Base-by-base conservation (phyloP, 495 filamentous ascomycete genomes). In the Penicillium simplicissimum region DNA sequence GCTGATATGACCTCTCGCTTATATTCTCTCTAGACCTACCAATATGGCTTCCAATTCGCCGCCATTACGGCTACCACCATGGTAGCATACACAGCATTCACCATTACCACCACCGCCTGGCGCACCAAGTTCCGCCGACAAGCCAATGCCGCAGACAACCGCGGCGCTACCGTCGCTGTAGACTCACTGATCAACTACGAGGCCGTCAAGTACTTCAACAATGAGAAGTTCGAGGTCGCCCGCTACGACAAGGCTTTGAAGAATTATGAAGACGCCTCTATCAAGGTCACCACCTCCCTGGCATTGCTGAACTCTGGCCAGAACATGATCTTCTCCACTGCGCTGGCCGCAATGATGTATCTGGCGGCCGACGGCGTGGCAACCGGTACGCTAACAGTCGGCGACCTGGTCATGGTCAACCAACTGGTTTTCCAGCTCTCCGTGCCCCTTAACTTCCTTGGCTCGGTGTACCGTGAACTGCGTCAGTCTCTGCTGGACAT, bases 151-250 rank as follows among this genome's bases (percentile, higher is more conserved):
- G 95, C 96, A 1, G 95, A 98, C 69, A 98, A 98, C 72, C 90
- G 88, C 66, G 96, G 91, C 11, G 94, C 93, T 10, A 98, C 94
- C 0, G 92, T 97, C 34, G 95, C 94, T 1, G 94, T 98, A 2
- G 95, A 98, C 75, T 93, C 92, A 2, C 79, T 98, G 35, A 96
- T 98, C 79, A 98, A 98, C 76, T 98, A 97, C 69, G 95, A 98
- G 73, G 96, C 95, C 15, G 95, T 98, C 64, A 98, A 98, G 78
- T 97, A 98, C 79, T 98, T 98, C 82, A 98, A 98, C 76, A 98
- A 98, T 71, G 95, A 98, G 71, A 89, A 89, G 67, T 97, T 91
- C 64, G 95, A 98, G 74, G 90, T 95, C 45, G 86, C 83, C 21
- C 86, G 95, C 25, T 98, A 98, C 70, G 93, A 97, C 72, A 85